phyloP scores from a whole-genome alignment of 2,329 filamentous ascomycete genomes.

The Geoglossum cookeanum region DNA sequence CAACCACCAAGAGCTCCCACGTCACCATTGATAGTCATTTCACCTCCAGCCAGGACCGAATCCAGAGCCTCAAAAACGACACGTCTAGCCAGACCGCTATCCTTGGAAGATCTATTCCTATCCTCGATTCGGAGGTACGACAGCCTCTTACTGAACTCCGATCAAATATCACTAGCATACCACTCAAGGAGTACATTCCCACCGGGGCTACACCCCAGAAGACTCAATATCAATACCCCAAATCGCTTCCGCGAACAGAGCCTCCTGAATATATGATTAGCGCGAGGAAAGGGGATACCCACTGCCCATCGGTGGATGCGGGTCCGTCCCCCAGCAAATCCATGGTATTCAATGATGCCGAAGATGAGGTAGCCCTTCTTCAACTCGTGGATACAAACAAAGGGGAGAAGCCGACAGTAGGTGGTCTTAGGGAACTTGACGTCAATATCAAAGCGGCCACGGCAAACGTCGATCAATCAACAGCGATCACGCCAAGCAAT shows the following conservation, averaged over 20 bases:
- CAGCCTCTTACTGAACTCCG: constrained; percentile 54
- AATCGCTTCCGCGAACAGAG: constrained; percentile 57
- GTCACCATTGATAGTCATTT: constrained; percentile 51
- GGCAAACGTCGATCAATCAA: constrained; percentile 12
- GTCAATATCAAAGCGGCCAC: constrained; percentile 22
- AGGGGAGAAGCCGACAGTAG: background rate
- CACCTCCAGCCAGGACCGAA: constrained; percentile 44
- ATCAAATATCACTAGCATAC: constrained; percentile 41
- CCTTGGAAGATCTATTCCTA: constrained; percentile 40
- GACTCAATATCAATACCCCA: constrained; percentile 62
- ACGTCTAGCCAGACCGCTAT: constrained; percentile 40
- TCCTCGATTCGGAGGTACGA: constrained; percentile 39
- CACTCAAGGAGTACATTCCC: constrained; percentile 59
- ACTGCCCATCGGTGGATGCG: constrained; percentile 14
- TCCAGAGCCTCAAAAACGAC: constrained; percentile 48
- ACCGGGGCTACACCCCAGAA: constrained; percentile 80
- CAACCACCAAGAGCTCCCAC: constrained; percentile 55
- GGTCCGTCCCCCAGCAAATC: constrained; percentile 27
- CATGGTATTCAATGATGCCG: constrained; percentile 32
- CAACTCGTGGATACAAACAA: constrained; percentile 8
- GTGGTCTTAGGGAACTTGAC: constrained; percentile 12
- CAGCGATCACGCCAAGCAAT: constrained; percentile 14
- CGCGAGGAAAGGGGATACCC: constrained; percentile 26
- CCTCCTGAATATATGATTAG: constrained; percentile 35
- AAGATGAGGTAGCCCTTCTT: constrained; percentile 18